phyloP scores from a whole-genome alignment of 2,329 filamentous ascomycete species.

The Rhexocercosporidium sp. region DNA sequence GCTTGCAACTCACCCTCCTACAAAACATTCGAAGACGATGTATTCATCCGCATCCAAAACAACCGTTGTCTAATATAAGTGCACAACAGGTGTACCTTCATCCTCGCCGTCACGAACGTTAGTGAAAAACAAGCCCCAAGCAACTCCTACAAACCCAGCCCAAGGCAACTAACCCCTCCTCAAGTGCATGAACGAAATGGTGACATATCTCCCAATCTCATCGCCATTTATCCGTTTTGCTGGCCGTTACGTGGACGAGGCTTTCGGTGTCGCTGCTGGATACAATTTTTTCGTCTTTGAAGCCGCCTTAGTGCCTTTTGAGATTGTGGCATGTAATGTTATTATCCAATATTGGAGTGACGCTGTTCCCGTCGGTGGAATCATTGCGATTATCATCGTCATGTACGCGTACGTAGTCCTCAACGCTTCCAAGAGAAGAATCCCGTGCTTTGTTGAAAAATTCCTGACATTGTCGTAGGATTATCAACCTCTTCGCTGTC shows the following conservation, averaged over 20 bases:
- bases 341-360: slow-evolving; percentile 58
- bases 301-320: slow-evolving; percentile 52
- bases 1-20: too few species aligned
- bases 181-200: slow-evolving; percentile 70
- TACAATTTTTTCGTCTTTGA: slow-evolving; percentile 79
- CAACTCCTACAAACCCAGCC: slow-evolving; percentile 38
- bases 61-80: too few species aligned
- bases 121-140: slow-evolving; percentile 46
- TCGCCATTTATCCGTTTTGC: slow-evolving; percentile 81
- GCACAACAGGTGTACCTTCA: slow-evolving; percentile 58
- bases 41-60: too few species aligned
- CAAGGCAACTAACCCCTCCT: slow-evolving; percentile 2
- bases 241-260: slow-evolving; percentile 75
- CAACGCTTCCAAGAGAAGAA: not conserved
- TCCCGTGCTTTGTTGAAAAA: not conserved
- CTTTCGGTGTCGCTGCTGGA: slow-evolving; percentile 73
- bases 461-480: slow-evolving; percentile 10
- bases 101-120: slow-evolving; percentile 62
- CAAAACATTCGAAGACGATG: too few species aligned
- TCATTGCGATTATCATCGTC: slow-evolving; percentile 61
- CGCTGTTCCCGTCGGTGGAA: slow-evolving; percentile 46
- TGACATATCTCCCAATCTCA: slow-evolving; percentile 76
- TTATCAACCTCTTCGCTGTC: slow-evolving; percentile 77
- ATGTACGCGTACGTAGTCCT: slow-evolving; percentile 30
- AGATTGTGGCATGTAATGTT: slow-evolving; percentile 49